Base-by-base conservation (phyloP, 371 early-diverging fungal genomes). In the Mortierella sp. region DNA sequence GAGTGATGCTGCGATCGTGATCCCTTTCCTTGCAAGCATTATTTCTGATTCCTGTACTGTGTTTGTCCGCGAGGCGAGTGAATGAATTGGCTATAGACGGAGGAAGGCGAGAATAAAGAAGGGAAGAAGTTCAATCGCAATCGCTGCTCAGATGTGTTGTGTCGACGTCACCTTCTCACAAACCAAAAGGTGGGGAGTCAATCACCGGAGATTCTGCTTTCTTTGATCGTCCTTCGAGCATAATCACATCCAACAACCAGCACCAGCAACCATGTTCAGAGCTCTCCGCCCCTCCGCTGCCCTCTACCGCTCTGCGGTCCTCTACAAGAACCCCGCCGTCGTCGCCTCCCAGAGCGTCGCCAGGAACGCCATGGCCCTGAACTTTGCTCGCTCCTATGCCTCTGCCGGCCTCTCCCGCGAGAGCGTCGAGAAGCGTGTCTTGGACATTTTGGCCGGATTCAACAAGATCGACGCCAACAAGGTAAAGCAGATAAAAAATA, bases 391-490 rank as follows among this genome's bases (percentile, higher is more conserved):
- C 57, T 61, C 84, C 79, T 93, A 92, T 80, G 84, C 84, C 28
- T 87, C 79, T 49, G 85, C 86, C 30, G 64, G 64, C 32, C 83
- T 90, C n/a, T 52, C 82, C 59, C 85, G 83, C 53, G 63, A 78
- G 32, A 83, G 85, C 59, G 85, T 97, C 67, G 91, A 96, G 85
- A 82, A 85, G 79, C 87, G 97, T 67, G 91, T 97, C 64, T 80
- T 97, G 73, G 89, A 92, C 46, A 86, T 98, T 48, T 80, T 98
- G 70, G 87, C 84, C 72, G 96, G 93, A 71, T 98, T 97, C 81
- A 97, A 95, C 79, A 98, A 98, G 88, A 93, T 98, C 73, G 93
- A 95, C 66, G 79, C 83, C 34, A 78, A 80, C 72, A 95, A 97
- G 93, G 97, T 97, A 90, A 81, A 81, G 54, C 41, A 82, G 85